These are phyloP conservation scores for Globisporangium recalcitrans DNA, from an alignment of 352 stramenopile genomes.

Conservation along the genomic window DNA sequence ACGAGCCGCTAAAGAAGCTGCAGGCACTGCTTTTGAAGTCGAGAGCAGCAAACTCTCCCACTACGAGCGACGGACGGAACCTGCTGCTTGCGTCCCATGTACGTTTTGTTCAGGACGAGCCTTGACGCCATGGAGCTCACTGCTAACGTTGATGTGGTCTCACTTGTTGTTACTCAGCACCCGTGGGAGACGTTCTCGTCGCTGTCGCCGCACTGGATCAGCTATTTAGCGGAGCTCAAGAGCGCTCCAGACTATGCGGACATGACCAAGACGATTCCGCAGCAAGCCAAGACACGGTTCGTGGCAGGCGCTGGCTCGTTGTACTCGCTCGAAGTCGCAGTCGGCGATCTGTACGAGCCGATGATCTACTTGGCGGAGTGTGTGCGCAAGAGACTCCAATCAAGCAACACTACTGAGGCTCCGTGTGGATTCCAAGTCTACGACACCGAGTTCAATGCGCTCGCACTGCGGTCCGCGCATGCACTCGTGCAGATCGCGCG, in stretches of 20 bases:
- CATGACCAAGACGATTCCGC: constrained; percentile 43
- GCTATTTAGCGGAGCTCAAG: constrained; percentile 42
- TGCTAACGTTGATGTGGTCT: constrained; percentile 2
- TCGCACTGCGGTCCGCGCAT: constrained; percentile 59
- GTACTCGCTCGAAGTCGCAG: constrained; percentile 24
- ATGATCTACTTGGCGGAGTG: constrained; percentile 69
- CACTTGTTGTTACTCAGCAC: too few species aligned
- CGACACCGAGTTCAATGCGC: constrained; percentile 79
- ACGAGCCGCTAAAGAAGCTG: constrained; percentile 49
- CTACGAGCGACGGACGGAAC: background rate
- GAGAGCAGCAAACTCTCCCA: constrained; percentile 11
- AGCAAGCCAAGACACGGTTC: constrained; percentile 46
- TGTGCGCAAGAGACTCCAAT: constrained; percentile 6
- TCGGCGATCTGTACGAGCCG: constrained; percentile 68
- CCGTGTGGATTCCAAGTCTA: constrained; percentile 37
- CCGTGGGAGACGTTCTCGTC: constrained; percentile 84
- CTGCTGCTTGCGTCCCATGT: constrained; percentile 42
- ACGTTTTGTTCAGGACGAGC: constrained; percentile 7
- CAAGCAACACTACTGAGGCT: background rate
- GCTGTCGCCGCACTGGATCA: constrained; percentile 63
- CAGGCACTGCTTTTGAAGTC: constrained; percentile 47
- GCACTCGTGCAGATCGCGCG: constrained; percentile 61
- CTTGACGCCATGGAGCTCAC: background rate
- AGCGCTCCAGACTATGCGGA: constrained; percentile 34
- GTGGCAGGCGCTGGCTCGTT: constrained; percentile 30